These are phyloP conservation scores for Polychytrium aggregatum DNA, from an alignment of 192 early-diverging fungal genomes.

Conservation along the genomic window DNA sequence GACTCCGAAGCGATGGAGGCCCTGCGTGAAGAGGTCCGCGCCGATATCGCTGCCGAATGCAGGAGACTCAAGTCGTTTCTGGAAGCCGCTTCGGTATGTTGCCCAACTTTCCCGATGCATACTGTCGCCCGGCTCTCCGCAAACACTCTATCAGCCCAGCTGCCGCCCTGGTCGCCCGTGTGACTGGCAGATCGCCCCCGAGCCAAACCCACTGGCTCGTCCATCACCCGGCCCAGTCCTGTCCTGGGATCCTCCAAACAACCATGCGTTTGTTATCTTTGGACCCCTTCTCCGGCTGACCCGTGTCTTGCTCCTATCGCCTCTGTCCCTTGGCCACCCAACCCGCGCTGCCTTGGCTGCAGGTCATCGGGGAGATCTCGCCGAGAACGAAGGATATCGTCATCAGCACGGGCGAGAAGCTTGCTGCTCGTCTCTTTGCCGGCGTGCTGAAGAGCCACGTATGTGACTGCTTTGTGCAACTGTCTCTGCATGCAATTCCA, in stretches of 20 bases:
- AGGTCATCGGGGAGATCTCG: conserved; percentile 91
- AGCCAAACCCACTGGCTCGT: too few species aligned
- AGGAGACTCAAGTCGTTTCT: conserved; percentile 70
- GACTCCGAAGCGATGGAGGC: conserved; percentile 13
- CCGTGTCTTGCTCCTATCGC: too few species aligned
- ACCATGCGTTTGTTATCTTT: too few species aligned
- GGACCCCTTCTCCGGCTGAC: too few species aligned
- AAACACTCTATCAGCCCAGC: too few species aligned
- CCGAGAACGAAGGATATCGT: conserved; percentile 93
- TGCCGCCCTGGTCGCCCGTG: too few species aligned
- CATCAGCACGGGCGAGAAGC: conserved; percentile 85
- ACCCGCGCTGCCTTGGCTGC: neutral
- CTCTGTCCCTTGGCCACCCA: too few species aligned
- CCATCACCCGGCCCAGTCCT: too few species aligned
- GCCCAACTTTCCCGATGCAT: too few species aligned
- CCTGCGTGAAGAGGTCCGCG: conserved; percentile 25
- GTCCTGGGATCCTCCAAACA: too few species aligned
- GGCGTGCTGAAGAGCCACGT: conserved; percentile 59
- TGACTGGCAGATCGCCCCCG: too few species aligned
- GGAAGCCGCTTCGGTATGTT: conserved; percentile 72
- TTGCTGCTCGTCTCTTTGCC: conserved; percentile 83
- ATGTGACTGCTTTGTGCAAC: neutral
- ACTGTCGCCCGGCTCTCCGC: neutral
- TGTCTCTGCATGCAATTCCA: neutral
- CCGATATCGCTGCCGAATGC: conserved; percentile 69